phyloP scores from a whole-genome alignment of 2,329 filamentous ascomycete species.

The Clonostachys rhizophaga region DNA sequence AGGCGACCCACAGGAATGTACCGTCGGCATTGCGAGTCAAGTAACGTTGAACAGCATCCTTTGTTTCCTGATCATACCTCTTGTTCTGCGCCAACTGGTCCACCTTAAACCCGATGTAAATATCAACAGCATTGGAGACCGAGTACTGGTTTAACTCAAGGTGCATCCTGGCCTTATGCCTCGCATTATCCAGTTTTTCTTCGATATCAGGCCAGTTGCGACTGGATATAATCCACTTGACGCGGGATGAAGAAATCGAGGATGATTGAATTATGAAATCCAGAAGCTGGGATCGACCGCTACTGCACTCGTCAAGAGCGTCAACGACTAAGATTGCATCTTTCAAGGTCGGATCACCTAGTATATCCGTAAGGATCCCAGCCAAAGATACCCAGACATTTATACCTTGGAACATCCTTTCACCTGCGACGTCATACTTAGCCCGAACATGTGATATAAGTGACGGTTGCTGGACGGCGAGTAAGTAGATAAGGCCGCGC shows the following conservation, averaged over 20 bases:
- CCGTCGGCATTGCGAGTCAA: slow-evolving; percentile 8
- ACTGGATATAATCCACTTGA: slow-evolving; percentile 38
- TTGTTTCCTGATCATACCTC: neutral
- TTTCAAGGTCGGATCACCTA: slow-evolving; percentile 22
- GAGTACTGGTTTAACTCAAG: slow-evolving; percentile 28
- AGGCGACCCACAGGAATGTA: no score
- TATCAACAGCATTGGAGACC: slow-evolving; percentile 22
- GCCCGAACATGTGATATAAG: slow-evolving; percentile 24
- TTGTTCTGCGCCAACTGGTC: slow-evolving; percentile 8
- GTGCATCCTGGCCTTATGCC: slow-evolving; percentile 13
- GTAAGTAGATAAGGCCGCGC: slow-evolving; percentile 31
- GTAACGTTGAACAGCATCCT: slow-evolving; percentile 1
- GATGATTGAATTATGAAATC: slow-evolving; percentile 20
- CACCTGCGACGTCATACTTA: slow-evolving; percentile 21
- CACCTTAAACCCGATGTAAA: slow-evolving; percentile 25
- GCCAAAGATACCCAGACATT: slow-evolving; percentile 27
- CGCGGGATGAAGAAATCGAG: slow-evolving; percentile 3
- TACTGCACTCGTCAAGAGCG: slow-evolving; percentile 38
- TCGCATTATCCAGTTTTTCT: slow-evolving; percentile 12
- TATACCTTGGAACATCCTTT: slow-evolving; percentile 24
- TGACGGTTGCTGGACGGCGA: slow-evolving; percentile 23
- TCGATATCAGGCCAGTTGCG: slow-evolving; percentile 33
- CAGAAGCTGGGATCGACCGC: slow-evolving; percentile 21
- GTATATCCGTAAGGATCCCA: slow-evolving; percentile 27
- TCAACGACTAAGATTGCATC: slow-evolving; percentile 32